Evolutionary conservation across 495 filamentous ascomycete genomes (phyloP).

Genomic region (Trichoderma gamsii): DNA sequence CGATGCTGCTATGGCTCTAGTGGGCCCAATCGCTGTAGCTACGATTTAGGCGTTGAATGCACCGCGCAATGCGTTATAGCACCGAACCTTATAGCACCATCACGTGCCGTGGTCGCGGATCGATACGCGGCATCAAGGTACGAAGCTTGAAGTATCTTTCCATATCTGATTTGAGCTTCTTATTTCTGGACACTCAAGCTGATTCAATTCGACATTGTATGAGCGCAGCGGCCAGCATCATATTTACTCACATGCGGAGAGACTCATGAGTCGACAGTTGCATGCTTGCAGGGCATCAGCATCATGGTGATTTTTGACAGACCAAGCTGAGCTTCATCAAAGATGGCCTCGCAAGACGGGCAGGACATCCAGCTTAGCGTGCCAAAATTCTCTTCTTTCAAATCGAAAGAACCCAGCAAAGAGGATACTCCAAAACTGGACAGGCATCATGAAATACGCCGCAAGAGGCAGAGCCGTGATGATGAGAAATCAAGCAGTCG

Average conservation of each 20-base stretch:
- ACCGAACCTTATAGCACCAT: not conserved
- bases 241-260: not conserved
- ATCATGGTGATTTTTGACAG: not conserved
- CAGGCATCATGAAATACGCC: not conserved
- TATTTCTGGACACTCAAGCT: not conserved
- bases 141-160: not conserved
- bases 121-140: not conserved
- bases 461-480: not conserved
- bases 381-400: slow-evolving; percentile 18
- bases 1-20: too few species aligned
- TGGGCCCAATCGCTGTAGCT: too few species aligned
- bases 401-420: not conserved
- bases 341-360: not conserved
- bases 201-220: not conserved
- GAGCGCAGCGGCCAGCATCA: not conserved
- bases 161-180: not conserved
- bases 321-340: not conserved
- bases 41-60: too few species aligned
- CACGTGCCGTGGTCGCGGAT: not conserved
- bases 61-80: too few species aligned
- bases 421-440: not conserved
- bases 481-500: slow-evolving; percentile 4
- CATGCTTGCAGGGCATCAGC: not conserved
- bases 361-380: slow-evolving; percentile 10
- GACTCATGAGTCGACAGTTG: not conserved